Evolutionary conservation across 2,329 filamentous ascomycete genomes (phyloP).

Genomic region (Verticillium albo-atrum): DNA sequence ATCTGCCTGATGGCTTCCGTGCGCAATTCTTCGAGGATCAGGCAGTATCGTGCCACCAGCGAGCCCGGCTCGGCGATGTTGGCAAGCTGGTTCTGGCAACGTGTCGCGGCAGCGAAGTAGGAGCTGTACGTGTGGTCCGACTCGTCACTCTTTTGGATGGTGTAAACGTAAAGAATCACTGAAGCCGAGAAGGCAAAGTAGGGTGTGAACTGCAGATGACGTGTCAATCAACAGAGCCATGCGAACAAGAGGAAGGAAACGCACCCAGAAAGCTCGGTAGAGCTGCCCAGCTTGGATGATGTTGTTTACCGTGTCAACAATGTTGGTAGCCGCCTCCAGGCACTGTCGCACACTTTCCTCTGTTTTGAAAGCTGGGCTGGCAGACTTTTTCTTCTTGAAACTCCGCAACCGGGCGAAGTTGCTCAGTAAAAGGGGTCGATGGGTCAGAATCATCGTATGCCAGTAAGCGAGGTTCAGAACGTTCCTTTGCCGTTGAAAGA

Average conservation of each 20-base stretch:
- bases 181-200: conserved; percentile 40
- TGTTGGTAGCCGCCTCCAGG: conserved; percentile 31
- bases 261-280: conserved; percentile 34
- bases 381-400: conserved; percentile 8
- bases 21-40: conserved; percentile 32
- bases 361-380: not conserved
- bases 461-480: conserved; percentile 35
- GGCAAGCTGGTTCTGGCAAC: conserved; percentile 32
- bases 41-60: conserved; percentile 30
- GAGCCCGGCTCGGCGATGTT: conserved; percentile 29
- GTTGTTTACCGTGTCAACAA: conserved; percentile 30
- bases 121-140: conserved; percentile 17
- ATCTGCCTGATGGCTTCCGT: conserved; percentile 11
- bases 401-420: conserved; percentile 27
- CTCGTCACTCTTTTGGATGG: conserved; percentile 28
- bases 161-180: conserved; percentile 36
- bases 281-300: conserved; percentile 26
- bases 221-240: not conserved
- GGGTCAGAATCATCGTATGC: conserved; percentile 33
- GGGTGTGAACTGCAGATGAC: conserved; percentile 23
- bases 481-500: conserved; percentile 34
- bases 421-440: conserved; percentile 29
- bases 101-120: conserved; percentile 29
- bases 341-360: conserved; percentile 19
- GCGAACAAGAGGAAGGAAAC: conserved; percentile 1